Conservation (phyloP, 2,329 filamentous ascomycete species). For the Talaromyces sp. region DNA sequence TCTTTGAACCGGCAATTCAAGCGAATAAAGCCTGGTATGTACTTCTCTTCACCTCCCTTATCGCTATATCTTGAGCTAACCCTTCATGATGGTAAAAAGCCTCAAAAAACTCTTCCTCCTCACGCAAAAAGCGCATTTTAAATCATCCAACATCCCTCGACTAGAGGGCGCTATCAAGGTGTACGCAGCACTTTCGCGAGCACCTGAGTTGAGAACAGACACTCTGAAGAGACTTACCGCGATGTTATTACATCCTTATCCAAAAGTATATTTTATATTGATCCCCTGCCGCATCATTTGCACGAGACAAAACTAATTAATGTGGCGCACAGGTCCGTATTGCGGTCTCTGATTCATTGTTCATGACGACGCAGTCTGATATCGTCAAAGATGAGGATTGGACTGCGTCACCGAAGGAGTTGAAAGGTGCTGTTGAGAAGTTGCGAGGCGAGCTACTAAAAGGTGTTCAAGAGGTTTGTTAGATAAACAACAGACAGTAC, state of each 20-base stretch:
- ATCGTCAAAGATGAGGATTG: conserved; percentile 35
- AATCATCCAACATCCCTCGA: conserved; percentile 76
- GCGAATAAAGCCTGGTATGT: conserved; percentile 35
- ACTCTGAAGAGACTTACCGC: conserved; percentile 67
- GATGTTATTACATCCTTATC: conserved; percentile 79
- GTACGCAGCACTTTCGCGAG: conserved; percentile 66
- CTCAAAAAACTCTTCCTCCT: conserved; percentile 63
- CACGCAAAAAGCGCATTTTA: conserved; percentile 76
- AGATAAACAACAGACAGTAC: not conserved
- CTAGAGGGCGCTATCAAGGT: conserved; percentile 75
- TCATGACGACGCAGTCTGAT: conserved; percentile 31
- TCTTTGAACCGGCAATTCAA: conserved; percentile 42
- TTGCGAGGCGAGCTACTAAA: conserved; percentile 4
- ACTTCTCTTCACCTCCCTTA: not conserved
- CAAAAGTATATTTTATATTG: conserved; percentile 56
- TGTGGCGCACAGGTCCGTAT: conserved; percentile 32
- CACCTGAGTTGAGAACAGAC: conserved; percentile 50
- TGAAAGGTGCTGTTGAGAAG: conserved; percentile 15
- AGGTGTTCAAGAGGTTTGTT: not conserved
- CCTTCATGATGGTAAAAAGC: conserved; percentile 24
- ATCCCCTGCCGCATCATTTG: not conserved
- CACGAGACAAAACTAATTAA: not conserved
- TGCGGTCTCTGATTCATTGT: conserved; percentile 35
- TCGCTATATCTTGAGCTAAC: not conserved
- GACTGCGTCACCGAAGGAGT: conserved; percentile 20